Conservation (phyloP, 495 filamentous ascomycete genomes). For the Aspergillus saccharolyticus region DNA sequence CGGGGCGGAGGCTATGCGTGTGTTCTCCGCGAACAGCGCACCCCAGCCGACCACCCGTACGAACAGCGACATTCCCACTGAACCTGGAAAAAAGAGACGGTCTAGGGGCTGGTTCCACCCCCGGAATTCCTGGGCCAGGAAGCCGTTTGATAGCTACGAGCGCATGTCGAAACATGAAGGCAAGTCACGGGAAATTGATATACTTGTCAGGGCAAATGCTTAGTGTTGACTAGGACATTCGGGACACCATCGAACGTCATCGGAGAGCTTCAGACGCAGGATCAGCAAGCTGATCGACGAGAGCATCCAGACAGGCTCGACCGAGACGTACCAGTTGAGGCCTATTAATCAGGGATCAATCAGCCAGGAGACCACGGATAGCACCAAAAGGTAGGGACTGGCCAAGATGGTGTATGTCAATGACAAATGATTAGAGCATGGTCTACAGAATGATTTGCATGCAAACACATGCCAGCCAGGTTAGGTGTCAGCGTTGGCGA, state of each 20-base stretch:
- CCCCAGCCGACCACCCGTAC: constrained; percentile 3
- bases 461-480: no score
- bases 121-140: constrained; percentile 19
- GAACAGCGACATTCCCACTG: background rate
- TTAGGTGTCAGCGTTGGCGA: background rate
- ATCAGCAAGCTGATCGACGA: constrained; percentile 40
- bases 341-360: constrained; percentile 11
- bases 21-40: constrained; percentile 1
- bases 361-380: constrained; percentile 13
- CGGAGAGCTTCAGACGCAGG: constrained; percentile 34
- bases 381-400: constrained; percentile 1
- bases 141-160: constrained; percentile 14
- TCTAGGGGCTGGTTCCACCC: constrained; percentile 11
- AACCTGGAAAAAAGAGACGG: constrained; percentile 1
- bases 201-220: background rate
- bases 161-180: constrained; percentile 10
- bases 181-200: background rate
- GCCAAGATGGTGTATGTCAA: background rate
- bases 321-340: constrained; percentile 26
- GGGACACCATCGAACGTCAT: constrained; percentile 33
- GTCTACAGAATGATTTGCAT: no score
- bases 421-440: no score
- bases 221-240: background rate
- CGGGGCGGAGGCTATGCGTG: constrained; percentile 9
- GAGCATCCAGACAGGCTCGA: constrained; percentile 24